Conservation (phyloP, 495 filamentous ascomycete genomes). For the Penicillium pancosmium region DNA sequence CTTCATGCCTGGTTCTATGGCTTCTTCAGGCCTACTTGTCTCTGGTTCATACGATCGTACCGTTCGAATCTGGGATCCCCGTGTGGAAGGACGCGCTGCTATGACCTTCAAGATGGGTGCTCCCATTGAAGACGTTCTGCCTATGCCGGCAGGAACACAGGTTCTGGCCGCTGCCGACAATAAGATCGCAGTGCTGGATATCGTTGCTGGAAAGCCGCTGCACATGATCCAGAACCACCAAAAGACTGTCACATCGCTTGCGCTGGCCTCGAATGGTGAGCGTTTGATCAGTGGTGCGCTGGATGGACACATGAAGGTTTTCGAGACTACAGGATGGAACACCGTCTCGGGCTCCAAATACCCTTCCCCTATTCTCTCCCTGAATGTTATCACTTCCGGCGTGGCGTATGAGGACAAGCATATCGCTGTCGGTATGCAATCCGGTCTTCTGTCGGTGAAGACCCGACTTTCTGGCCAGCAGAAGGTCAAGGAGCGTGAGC, state of each 20-base stretch:
- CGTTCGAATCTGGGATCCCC: conserved; percentile 90
- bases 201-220: conserved; percentile 86
- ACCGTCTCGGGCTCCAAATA: conserved; percentile 92
- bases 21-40: conserved; percentile 69
- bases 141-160: conserved; percentile 82
- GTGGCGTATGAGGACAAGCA: conserved; percentile 76
- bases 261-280: conserved; percentile 72
- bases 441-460: conserved; percentile 82
- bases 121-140: conserved; percentile 82
- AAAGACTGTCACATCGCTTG: conserved; percentile 90
- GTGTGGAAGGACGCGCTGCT: conserved; percentile 65
- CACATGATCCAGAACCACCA: conserved; percentile 91
- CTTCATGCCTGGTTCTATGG: conserved; percentile 80
- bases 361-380: conserved; percentile 81
- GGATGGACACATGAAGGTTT: conserved; percentile 96
- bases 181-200: conserved; percentile 89
- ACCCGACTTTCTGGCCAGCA: conserved; percentile 84
- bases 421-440: conserved; percentile 90
- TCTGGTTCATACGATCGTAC: conserved; percentile 94
- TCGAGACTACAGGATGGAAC: conserved; percentile 90
- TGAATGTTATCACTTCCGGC: conserved; percentile 71
- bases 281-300: conserved; percentile 84
- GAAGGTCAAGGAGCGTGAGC: conserved; percentile 74
- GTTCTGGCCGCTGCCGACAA: conserved; percentile 83
- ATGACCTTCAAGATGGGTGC: conserved; percentile 94